These are phyloP conservation scores for Pisolithus thermaeus DNA, from an alignment of 1,284 basidiomycete genomes.

Conservation along the genomic window DNA sequence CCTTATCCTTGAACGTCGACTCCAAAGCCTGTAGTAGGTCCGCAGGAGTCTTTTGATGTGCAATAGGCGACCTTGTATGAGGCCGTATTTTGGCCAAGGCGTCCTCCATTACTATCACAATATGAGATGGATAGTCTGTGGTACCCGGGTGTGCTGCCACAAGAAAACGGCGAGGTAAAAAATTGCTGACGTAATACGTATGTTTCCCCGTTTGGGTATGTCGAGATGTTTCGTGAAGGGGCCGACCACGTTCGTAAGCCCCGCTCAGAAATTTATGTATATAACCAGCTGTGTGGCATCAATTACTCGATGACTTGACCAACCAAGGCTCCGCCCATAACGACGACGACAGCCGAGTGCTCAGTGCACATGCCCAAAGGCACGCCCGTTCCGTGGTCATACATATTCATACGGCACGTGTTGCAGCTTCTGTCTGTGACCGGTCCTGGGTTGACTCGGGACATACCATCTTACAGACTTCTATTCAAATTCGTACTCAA, in stretches of 20 bases:
- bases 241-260: too few species aligned
- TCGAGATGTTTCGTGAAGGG: background rate
- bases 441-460: constrained; percentile 3
- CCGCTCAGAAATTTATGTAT: too few species aligned
- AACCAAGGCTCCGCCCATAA: background rate
- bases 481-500: constrained; percentile 76
- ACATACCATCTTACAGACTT: constrained; percentile 34
- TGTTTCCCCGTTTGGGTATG: background rate
- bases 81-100: constrained; percentile 84
- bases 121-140: background rate
- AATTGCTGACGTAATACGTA: constrained; percentile 5
- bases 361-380: constrained; percentile 34
- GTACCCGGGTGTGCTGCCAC: too few species aligned
- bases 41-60: constrained; percentile 90
- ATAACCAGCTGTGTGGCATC: too few species aligned
- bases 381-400: constrained; percentile 61
- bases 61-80: constrained; percentile 75
- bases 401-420: constrained; percentile 54
- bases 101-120: constrained; percentile 41
- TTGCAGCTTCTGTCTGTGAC: background rate
- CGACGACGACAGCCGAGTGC: background rate
- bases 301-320: background rate
- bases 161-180: background rate
- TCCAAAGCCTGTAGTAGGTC: constrained; percentile 87
- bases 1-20: constrained; percentile 78